phyloP scores from a whole-genome alignment of 345 rosid species.

The Eucalyptus albens region DNA sequence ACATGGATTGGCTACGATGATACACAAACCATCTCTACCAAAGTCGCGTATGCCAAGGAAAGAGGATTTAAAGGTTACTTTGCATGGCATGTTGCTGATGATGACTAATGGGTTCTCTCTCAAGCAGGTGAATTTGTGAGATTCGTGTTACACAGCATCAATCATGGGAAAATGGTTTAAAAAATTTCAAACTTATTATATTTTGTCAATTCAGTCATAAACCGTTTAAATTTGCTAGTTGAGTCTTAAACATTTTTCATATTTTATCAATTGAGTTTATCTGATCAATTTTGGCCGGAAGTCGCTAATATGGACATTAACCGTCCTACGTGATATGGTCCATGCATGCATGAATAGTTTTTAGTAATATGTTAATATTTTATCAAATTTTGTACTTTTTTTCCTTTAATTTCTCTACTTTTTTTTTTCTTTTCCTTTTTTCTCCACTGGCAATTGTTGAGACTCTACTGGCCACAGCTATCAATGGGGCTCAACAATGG shows the following conservation, averaged over 20 bases:
- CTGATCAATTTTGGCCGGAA: no score
- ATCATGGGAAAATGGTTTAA: accelerated
- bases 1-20: slow-evolving; percentile 45
- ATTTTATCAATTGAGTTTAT: no score
- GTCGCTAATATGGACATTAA: no score
- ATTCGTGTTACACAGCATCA: neutral
- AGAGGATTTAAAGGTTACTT: slow-evolving; percentile 55
- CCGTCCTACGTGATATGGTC: no score
- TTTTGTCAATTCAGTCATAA: accelerated
- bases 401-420: neutral
- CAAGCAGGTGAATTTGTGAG: neutral
- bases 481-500: accelerated
- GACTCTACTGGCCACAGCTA: no score
- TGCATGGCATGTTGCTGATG: slow-evolving; percentile 56
- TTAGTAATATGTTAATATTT: no score
- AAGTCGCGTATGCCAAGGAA: slow-evolving; percentile 34
- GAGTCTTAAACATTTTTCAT: neutral
- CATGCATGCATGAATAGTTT: accelerated
- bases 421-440: no score
- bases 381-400: no score
- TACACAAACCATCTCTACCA: slow-evolving; percentile 22
- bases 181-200: no score
- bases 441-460: no score
- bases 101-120: slow-evolving; percentile 24
- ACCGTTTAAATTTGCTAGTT: accelerated